Evolutionary conservation across 163 green algal genomes (phyloP).

Genomic region (Chlamydomonas reinhardtii): DNA sequence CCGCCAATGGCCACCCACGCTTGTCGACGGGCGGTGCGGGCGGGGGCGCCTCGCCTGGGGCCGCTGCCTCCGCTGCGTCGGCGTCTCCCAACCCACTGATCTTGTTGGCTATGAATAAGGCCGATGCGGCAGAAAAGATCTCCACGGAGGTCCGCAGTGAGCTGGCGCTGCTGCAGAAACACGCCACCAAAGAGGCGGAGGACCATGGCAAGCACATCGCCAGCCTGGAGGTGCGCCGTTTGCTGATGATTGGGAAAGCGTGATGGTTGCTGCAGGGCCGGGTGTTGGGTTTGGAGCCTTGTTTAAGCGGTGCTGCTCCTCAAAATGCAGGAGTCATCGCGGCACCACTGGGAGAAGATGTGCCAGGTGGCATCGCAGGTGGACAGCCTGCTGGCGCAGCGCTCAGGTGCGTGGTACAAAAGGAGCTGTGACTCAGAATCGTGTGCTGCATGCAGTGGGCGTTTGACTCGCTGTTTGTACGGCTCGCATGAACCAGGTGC

Average conservation of each 20-base stretch:
- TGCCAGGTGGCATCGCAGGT: constrained; percentile 37
- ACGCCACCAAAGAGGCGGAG: constrained; percentile 15
- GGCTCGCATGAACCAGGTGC: not conserved
- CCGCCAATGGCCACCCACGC: too few species aligned
- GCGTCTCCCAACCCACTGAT: constrained; percentile 13
- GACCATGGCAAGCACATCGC: constrained; percentile 24
- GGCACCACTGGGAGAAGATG: constrained; percentile 54
- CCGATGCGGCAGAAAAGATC: constrained; percentile 46
- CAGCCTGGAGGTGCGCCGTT: constrained; percentile 14
- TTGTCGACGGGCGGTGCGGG: too few species aligned
- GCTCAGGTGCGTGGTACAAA: not conserved
- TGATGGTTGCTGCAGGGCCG: too few species aligned
- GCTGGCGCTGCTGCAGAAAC: constrained; percentile 33
- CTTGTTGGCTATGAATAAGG: constrained; percentile 46
- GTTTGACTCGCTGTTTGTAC: too few species aligned
- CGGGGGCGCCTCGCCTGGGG: too few species aligned
- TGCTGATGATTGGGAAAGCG: too few species aligned
- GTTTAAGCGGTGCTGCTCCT: too few species aligned
- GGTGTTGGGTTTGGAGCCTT: too few species aligned
- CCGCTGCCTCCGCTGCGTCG: not conserved
- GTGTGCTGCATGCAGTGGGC: too few species aligned
- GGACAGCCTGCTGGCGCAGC: constrained; percentile 40
- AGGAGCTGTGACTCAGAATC: too few species aligned
- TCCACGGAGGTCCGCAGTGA: constrained; percentile 10
- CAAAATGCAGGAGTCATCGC: constrained; percentile 12